A percentile compares a stretch with the other conserved stretches of the same genome.
These are phyloP conservation scores for Kuraishia capsulata DNA, from an alignment of 805 yeast genomes.

Conservation along the genomic window DNA sequence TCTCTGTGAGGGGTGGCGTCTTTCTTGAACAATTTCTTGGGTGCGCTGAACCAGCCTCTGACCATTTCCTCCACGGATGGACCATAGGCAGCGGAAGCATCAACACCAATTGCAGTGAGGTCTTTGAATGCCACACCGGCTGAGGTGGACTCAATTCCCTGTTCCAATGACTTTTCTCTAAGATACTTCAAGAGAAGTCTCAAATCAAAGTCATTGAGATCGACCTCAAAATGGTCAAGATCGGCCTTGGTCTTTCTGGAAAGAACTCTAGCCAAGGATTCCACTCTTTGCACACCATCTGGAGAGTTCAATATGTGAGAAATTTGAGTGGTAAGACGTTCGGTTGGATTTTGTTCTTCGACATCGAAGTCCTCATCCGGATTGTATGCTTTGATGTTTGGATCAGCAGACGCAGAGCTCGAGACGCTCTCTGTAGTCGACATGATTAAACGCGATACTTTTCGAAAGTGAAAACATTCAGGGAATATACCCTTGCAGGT, in stretches of 20 bases:
- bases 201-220: slow-evolving; percentile 37
- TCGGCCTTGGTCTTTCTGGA: slow-evolving; percentile 40
- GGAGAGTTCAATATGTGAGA: slow-evolving; percentile 9
- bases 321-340: slow-evolving; percentile 16
- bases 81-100: slow-evolving; percentile 43
- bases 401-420: background rate
- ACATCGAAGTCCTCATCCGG: background rate
- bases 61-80: slow-evolving; percentile 35
- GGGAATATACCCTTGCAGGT: too few relatives aligned
- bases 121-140: slow-evolving; percentile 41
- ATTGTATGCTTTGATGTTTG: background rate
- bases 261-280: slow-evolving; percentile 39
- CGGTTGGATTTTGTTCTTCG: background rate
- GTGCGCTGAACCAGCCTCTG: slow-evolving; percentile 22
- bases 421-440: background rate
- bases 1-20: slow-evolving; percentile 21
- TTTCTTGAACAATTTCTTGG: slow-evolving; percentile 21
- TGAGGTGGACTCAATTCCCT: slow-evolving; percentile 37
- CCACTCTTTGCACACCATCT: slow-evolving; percentile 21
- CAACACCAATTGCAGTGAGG: slow-evolving; percentile 37
- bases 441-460: too few relatives aligned
- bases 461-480: too few relatives aligned
- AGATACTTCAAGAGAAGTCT: slow-evolving; percentile 30
- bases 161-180: slow-evolving; percentile 25
- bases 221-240: slow-evolving; percentile 33